Evolutionary conservation across 768 basidiomycete species (phyloP).

Genomic region (Xerocomus potaroensis): DNA sequence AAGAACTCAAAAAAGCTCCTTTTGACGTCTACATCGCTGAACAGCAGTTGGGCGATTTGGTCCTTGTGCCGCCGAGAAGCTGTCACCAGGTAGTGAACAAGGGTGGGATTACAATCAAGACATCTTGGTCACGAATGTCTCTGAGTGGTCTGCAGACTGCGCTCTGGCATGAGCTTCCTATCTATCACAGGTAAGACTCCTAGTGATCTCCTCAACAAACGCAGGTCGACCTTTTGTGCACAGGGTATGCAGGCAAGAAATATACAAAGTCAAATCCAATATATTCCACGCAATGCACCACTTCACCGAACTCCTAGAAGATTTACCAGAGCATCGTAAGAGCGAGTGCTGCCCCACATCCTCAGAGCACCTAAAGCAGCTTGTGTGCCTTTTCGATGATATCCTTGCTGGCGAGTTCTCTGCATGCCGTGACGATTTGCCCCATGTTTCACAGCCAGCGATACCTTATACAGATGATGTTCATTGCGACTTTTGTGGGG

Average conservation of each 20-base stretch:
- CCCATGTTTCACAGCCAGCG: conserved; percentile 27
- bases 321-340: not conserved
- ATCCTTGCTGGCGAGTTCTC: conserved; percentile 44
- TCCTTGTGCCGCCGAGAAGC: conserved; percentile 75
- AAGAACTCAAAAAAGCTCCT: conserved; percentile 60
- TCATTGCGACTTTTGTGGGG: conserved; percentile 75
- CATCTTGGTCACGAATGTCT: conserved; percentile 86
- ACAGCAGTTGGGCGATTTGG: conserved; percentile 72
- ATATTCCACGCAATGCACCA: conserved; percentile 51
- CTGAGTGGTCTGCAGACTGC: conserved; percentile 54
- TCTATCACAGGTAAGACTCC: conserved; percentile 64
- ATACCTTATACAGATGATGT: conserved; percentile 28
- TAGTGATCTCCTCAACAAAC: not conserved
- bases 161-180: conserved; percentile 67
- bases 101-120: conserved; percentile 79
- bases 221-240: not conserved
- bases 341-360: not conserved
- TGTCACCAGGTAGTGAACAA: conserved; percentile 82
- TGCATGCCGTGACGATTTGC: conserved; percentile 32
- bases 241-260: conserved; percentile 79
- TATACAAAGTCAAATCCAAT: conserved; percentile 67
- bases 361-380: conserved; percentile 26
- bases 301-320: conserved; percentile 21
- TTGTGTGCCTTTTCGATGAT: conserved; percentile 47
- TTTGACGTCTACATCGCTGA: conserved; percentile 68